Conservation (phyloP, 495 filamentous ascomycete genomes). For the Aspergillus olivimuriae region DNA sequence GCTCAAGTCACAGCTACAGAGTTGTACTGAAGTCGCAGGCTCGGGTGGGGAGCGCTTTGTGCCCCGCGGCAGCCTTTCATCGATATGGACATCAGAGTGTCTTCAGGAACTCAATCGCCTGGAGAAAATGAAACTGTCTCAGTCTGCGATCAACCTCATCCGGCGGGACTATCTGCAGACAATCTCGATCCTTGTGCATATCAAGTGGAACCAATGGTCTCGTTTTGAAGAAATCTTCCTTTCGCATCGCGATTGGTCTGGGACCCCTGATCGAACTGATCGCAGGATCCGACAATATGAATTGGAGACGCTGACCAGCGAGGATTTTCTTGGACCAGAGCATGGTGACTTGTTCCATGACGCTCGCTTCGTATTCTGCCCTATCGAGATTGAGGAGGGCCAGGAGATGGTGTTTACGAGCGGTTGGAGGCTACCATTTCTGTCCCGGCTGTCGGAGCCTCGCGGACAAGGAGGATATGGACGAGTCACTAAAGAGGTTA, state of each 20-base stretch:
- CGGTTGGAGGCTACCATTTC: conserved; percentile 13
- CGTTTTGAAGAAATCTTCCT: conserved; percentile 7
- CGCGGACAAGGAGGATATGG: conserved; percentile 8
- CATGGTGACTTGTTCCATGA: conserved; percentile 2
- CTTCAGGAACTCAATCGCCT: no score
- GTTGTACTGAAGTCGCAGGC: no score
- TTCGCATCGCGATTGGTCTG: neutral
- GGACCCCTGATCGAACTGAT: conserved; percentile 3
- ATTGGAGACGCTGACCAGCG: neutral
- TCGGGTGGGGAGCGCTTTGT: conserved; percentile 4
- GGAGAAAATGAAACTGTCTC: no score
- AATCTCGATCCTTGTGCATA: conserved; percentile 9
- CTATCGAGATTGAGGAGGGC: conserved; percentile 9
- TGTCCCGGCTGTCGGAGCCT: neutral
- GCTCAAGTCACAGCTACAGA: no score
- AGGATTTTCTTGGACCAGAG: neutral
- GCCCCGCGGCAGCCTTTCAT: conserved; percentile 1
- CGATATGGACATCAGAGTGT: conserved; percentile 5
- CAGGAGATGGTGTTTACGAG: neutral
- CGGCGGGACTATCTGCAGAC: conserved; percentile 7
- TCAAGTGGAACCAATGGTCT: conserved; percentile 7
- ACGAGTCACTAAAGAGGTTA: conserved; percentile 7
- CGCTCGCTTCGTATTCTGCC: conserved; percentile 6
- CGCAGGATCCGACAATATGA: neutral
- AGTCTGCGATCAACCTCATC: no score